Base-by-base conservation (phyloP, 2,329 filamentous ascomycete species). In the Calycina marina region DNA sequence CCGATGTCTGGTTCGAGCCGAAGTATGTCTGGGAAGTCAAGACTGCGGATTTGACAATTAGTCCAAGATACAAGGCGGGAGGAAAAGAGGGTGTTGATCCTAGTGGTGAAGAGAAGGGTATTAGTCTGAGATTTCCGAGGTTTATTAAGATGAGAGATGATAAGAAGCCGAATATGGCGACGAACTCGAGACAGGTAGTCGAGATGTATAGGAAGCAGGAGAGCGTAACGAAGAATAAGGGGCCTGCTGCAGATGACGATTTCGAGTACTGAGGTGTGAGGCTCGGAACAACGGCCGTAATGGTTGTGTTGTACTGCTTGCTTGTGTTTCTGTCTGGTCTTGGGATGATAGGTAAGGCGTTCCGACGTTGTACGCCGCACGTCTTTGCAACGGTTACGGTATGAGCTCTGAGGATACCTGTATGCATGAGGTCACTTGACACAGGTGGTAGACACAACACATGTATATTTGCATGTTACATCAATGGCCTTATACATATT, bases 121-220 rank as follows among this genome's bases (percentile, higher is more conserved):
- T 98, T 46, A 86, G 78, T 50, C 60, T 98, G 43, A 67, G 90
- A 5, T 98, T 98, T 56, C 90, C 90, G 6, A 63, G 90, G 8
- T 98, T 93, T 56, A 90, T 98, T 53, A 84, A 85, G 53, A 61
- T 83, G 25, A 69, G 90, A 38, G 88, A 96, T 38, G 90, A 98
- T 53, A 98, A 98, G 69, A 94, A 93, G 60, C 74, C 84, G 0
- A 86, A 93, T 40, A 69, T 88, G 59, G 90, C 90, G 10, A 94
- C 85, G 24, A 78, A 68, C 18, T 83, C 76, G 40, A 66, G 76
- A 31, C 82, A 90, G 58, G 81, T 98, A 30, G 86, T 85, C 0
- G 90, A 96, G 56, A 93, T 98, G 88, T 98, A 96, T 60, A 68
- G 77, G 44, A 86, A 82, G 59, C 90, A 98, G 62, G 88, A 96